phyloP scores from a whole-genome alignment of 2,329 filamentous ascomycete species.

The Nothopassalora personata region DNA sequence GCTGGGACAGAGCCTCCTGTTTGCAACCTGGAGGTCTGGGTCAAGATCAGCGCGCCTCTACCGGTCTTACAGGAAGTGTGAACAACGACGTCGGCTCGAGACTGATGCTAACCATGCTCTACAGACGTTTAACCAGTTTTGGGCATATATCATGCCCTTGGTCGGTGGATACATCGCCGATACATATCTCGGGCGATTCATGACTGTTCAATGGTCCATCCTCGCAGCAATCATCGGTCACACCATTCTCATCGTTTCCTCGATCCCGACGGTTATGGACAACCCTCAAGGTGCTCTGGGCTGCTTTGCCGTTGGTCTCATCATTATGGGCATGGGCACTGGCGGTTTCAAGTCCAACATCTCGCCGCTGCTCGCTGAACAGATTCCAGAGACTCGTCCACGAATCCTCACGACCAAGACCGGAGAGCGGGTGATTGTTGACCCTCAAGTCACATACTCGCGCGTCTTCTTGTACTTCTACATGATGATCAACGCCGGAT shows the following conservation, averaged over 20 bases:
- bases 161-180: conserved; percentile 54
- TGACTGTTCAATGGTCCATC: conserved; percentile 63
- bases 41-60: conserved; percentile 40
- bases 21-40: conserved; percentile 38
- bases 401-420: conserved; percentile 36
- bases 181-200: conserved; percentile 62
- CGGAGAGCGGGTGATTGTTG: conserved; percentile 44
- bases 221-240: conserved; percentile 61
- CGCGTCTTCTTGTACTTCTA: conserved; percentile 60
- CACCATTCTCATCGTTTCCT: conserved; percentile 59
- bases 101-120: neutral
- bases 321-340: conserved; percentile 67
- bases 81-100: neutral
- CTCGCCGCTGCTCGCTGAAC: conserved; percentile 45
- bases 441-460: conserved; percentile 43
- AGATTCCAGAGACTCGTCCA: conserved; percentile 38
- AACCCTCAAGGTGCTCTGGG: conserved; percentile 52
- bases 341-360: conserved; percentile 76
- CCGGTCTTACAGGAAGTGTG: conserved; percentile 33
- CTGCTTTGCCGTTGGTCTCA: conserved; percentile 58
- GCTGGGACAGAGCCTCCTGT: conserved; percentile 28
- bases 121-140: conserved; percentile 44
- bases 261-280: conserved; percentile 59
- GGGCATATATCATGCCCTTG: conserved; percentile 45
- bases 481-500: conserved; percentile 65